A percentile compares a stretch with the other conserved stretches of the same genome.
These are phyloP conservation scores for Alternaria brassicicola DNA, from an alignment of 2,329 filamentous ascomycete species.

Conservation along the genomic window DNA sequence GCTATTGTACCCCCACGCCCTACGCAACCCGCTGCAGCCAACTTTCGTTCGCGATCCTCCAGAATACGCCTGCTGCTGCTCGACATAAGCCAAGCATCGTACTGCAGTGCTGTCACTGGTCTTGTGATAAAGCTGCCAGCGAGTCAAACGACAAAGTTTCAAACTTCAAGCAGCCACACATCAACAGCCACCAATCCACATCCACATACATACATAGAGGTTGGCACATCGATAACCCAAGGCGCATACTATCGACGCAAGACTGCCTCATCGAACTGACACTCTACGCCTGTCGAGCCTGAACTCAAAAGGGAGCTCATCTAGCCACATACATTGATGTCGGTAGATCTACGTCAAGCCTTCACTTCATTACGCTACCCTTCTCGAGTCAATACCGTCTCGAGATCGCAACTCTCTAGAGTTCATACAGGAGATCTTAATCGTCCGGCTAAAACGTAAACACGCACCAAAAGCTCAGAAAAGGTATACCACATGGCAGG, in stretches of 20 bases:
- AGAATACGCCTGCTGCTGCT: constrained; percentile 26
- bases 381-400: constrained; percentile 62
- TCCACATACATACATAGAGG: constrained; percentile 13
- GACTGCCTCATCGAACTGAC: constrained; percentile 28
- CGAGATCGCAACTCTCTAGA: constrained; percentile 63
- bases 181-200: constrained; percentile 25
- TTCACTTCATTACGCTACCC: constrained; percentile 61
- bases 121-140: constrained; percentile 39
- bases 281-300: constrained; percentile 15
- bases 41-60: constrained; percentile 25
- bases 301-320: constrained; percentile 37
- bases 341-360: constrained; percentile 63
- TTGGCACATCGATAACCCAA: constrained; percentile 30
- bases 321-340: constrained; percentile 57
- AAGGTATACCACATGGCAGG: constrained; percentile 49
- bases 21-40: constrained; percentile 35
- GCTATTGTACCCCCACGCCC: constrained; percentile 38
- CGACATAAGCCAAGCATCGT: constrained; percentile 37
- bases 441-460: constrained; percentile 53
- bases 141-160: constrained; percentile 35
- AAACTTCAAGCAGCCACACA: constrained; percentile 31
- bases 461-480: constrained; percentile 23
- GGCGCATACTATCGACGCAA: constrained; percentile 23
- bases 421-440: constrained; percentile 61
- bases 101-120: constrained; percentile 42